Conservation (phyloP, 108 stramenopile species). For the Cyclotella baltica region DNA sequence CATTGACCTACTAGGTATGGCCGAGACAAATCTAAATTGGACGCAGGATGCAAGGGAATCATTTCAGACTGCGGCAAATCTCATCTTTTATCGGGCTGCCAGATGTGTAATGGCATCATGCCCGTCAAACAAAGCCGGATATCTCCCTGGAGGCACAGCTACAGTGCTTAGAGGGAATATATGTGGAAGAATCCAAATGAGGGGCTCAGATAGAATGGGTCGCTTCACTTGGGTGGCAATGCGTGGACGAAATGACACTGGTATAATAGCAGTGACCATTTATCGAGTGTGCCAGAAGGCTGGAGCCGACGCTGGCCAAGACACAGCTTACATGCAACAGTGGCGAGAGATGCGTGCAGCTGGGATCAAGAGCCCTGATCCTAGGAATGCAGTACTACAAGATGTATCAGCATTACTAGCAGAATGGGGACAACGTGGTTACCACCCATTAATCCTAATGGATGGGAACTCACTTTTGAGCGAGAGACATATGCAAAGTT, state of each 20-base stretch:
- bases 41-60: too few species aligned
- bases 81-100: too few species aligned
- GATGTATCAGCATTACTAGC: not conserved
- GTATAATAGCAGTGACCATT: not conserved
- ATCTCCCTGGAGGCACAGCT: slow-evolving; percentile 9
- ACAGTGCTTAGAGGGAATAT: not conserved
- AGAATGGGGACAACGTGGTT: slow-evolving; percentile 4
- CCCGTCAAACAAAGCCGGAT: not conserved
- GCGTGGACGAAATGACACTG: not conserved
- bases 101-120: not conserved
- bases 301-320: not conserved
- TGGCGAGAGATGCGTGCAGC: not conserved
- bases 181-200: not conserved
- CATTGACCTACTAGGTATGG: too few species aligned
- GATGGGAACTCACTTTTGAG: not conserved
- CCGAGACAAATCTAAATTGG: too few species aligned
- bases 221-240: slow-evolving; percentile 10
- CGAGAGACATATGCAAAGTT: not conserved
- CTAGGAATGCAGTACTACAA: not conserved
- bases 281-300: slow-evolving; percentile 9
- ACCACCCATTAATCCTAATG: slow-evolving; percentile 5
- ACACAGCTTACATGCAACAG: not conserved
- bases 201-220: not conserved
- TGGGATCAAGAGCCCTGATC: slow-evolving; percentile 7
- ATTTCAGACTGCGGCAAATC: too few species aligned